phyloP scores from a whole-genome alignment of 2,329 filamentous ascomycete genomes.

The Colletotrichum gigasporum region DNA sequence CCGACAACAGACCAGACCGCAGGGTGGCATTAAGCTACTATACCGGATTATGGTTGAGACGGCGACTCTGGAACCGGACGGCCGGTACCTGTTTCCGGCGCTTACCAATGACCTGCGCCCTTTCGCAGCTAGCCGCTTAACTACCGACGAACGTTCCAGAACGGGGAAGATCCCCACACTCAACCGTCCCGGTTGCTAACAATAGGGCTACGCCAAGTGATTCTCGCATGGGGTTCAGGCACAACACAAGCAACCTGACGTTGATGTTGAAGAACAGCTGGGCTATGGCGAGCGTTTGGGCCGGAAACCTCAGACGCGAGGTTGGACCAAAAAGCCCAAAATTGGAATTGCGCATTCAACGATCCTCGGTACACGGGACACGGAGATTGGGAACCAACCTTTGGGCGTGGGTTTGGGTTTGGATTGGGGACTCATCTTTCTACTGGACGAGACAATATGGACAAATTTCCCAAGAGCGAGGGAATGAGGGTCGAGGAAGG shows the following conservation, averaged over 20 bases:
- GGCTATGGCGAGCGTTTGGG: conserved; percentile 1
- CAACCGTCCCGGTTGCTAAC: conserved; percentile 23
- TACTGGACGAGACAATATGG: conserved; percentile 14
- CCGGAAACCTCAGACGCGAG: conserved; percentile 10
- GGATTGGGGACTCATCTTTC: conserved; percentile 15
- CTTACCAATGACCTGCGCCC: conserved; percentile 1
- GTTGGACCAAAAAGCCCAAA: conserved; percentile 14
- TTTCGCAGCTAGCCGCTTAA: conserved; percentile 4
- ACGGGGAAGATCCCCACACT: conserved; percentile 16
- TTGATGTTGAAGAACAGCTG: neutral
- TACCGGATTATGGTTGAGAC: conserved; percentile 19
- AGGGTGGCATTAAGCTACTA: no score
- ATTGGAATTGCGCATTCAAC: conserved; percentile 6
- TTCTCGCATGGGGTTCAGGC: conserved; percentile 12
- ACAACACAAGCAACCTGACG: conserved; percentile 3
- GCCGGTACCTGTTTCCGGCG: conserved; percentile 17
- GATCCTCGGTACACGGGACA: neutral
- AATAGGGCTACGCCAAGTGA: conserved; percentile 21
- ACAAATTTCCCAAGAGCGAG: neutral
- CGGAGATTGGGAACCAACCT: conserved; percentile 1
- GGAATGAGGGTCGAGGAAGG: neutral
- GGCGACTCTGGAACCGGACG: conserved; percentile 5
- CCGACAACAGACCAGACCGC: neutral
- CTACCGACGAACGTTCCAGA: conserved; percentile 29
- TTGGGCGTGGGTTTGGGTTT: neutral